Percentiles rank a stretch among this genome's conserved stretches.
These are phyloP conservation scores for Pythium sp. DNA, from an alignment of 352 stramenopile genomes.

Conservation along the genomic window DNA sequence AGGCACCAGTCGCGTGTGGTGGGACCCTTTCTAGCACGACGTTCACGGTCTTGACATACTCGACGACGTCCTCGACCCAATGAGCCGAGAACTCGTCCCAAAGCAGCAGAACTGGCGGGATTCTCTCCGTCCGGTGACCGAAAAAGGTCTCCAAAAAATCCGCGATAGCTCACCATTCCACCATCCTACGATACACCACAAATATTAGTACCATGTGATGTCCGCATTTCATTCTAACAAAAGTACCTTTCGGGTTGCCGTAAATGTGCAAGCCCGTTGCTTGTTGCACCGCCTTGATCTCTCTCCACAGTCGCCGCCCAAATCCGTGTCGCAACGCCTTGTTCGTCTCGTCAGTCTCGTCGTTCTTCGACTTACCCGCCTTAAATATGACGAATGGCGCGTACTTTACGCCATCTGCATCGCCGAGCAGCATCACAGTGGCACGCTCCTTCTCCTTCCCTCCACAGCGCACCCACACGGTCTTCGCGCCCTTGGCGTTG, in stretches of 20 bases:
- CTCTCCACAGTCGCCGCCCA: background rate
- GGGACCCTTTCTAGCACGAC: background rate
- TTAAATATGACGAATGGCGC: slow-evolving; percentile 1
- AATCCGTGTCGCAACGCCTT: slow-evolving; percentile 1
- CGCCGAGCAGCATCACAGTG: slow-evolving; percentile 18
- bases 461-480: slow-evolving; percentile 11
- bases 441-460: slow-evolving; percentile 15
- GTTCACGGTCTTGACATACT: background rate
- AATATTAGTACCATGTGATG: background rate
- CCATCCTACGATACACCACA: slow-evolving; percentile 3
- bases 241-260: slow-evolving; percentile 1
- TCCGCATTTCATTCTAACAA: background rate
- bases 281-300: background rate
- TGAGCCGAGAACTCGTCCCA: no score
- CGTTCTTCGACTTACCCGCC: slow-evolving; percentile 2
- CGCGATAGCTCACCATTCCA: slow-evolving; percentile 3
- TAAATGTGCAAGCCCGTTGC: slow-evolving; percentile 2
- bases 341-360: slow-evolving; percentile 1
- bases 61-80: no score
- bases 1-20: background rate
- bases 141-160: slow-evolving; percentile 1
- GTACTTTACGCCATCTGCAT: slow-evolving; percentile 11
- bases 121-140: background rate
- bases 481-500: slow-evolving; percentile 1
- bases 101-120: background rate